A percentile compares a stretch with the other conserved stretches of the same genome.
Conservation (phyloP, 768 basidiomycete species). For the Hygrophoropsis aurantiaca region DNA sequence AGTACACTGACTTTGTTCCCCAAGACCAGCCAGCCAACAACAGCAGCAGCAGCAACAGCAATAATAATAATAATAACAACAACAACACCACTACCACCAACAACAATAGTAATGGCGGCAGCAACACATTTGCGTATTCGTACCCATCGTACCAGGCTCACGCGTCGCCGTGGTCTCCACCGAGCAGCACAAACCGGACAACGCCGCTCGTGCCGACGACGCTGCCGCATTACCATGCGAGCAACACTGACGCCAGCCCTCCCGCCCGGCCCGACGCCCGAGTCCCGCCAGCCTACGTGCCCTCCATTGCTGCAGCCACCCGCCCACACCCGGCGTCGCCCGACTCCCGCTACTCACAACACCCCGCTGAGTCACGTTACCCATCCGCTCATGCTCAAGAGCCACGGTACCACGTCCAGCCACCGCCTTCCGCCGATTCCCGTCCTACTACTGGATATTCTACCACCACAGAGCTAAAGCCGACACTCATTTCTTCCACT, state of each 20-base stretch:
- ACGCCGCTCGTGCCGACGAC: constrained; percentile 24
- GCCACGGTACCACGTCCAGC: too few relatives aligned
- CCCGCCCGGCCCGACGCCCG: not conserved
- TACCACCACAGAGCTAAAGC: too few relatives aligned
- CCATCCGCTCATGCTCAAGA: constrained; percentile 2
- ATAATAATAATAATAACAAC: too few relatives aligned
- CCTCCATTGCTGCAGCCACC: constrained; percentile 8
- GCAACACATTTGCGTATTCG: too few relatives aligned
- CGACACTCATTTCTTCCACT: too few relatives aligned
- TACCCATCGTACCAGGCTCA: constrained; percentile 13
- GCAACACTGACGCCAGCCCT: not conserved
- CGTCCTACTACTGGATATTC: too few relatives aligned
- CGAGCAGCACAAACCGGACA: constrained; percentile 21
- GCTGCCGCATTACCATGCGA: not conserved
- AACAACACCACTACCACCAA: constrained; percentile 20
- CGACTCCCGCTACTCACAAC: constrained; percentile 17
- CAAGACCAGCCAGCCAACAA: constrained; percentile 27
- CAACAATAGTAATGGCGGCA: too few relatives aligned
- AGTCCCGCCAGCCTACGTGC: not conserved
- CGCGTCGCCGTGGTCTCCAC: constrained; percentile 9
- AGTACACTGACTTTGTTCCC: constrained; percentile 16
- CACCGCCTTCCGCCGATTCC: too few relatives aligned
- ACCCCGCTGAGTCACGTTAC: constrained; percentile 7
- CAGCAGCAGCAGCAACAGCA: constrained; percentile 15
- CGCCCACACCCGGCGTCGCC: constrained; percentile 22